phyloP scores from a whole-genome alignment of 192 early-diverging fungal genomes.

The Jimgerdemannia lactiflua region DNA sequence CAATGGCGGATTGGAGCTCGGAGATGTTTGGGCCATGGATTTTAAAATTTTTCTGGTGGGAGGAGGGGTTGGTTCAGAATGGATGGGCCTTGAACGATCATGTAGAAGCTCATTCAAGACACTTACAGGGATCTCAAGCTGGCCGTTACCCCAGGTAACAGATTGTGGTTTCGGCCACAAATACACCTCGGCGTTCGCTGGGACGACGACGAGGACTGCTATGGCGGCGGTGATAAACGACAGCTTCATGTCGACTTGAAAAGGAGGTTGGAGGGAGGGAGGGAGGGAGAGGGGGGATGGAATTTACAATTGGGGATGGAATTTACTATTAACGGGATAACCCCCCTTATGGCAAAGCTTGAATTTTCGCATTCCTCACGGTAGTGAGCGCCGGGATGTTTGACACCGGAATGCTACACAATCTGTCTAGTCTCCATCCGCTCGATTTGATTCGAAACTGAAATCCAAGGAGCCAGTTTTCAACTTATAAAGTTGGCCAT shows the following conservation, averaged over 20 bases:
- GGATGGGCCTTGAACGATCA: not conserved
- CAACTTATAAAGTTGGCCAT: too few species aligned
- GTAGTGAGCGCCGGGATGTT: too few species aligned
- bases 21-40: conserved; percentile 17
- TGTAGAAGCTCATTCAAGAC: not conserved
- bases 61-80: not conserved
- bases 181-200: not conserved
- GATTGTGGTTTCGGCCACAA: conserved; percentile 25
- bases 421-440: too few species aligned
- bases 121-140: conserved; percentile 18
- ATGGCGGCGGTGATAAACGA: conserved; percentile 8
- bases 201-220: conserved; percentile 1
- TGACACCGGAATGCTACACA: too few species aligned
- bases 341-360: too few species aligned
- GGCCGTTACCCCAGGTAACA: conserved; percentile 10
- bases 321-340: too few species aligned
- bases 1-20: conserved; percentile 20
- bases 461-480: too few species aligned
- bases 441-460: too few species aligned
- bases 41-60: conserved; percentile 15
- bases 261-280: too few species aligned
- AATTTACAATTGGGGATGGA: too few species aligned
- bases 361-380: too few species aligned
- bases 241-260: conserved; percentile 6
- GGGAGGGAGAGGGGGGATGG: too few species aligned